Conservation (phyloP, 768 basidiomycete genomes). For the Suillus variegatus region DNA sequence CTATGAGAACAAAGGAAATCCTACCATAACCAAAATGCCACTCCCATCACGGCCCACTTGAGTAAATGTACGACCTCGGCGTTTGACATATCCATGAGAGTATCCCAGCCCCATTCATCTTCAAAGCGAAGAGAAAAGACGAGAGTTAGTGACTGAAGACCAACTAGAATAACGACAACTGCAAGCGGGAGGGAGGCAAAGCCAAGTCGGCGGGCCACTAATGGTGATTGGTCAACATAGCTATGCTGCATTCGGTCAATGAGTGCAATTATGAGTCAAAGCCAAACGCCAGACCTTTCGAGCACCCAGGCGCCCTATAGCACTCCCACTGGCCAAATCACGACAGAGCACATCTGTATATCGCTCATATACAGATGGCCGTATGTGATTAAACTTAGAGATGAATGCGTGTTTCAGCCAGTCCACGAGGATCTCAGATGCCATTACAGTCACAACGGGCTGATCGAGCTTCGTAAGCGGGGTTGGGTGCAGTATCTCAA, state of each 20-base stretch:
- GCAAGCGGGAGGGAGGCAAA: constrained; percentile 93
- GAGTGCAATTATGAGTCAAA: constrained; percentile 5
- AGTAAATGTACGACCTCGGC: constrained; percentile 52
- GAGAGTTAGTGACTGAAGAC: constrained; percentile 67
- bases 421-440: constrained; percentile 93
- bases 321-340: constrained; percentile 82
- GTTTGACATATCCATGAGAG: constrained; percentile 37
- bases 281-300: constrained; percentile 56
- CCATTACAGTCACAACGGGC: constrained; percentile 90
- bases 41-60: constrained; percentile 66
- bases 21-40: constrained; percentile 86
- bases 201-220: constrained; percentile 90
- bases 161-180: constrained; percentile 76
- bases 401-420: constrained; percentile 99
- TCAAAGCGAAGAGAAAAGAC: constrained; percentile 51
- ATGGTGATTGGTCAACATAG: constrained; percentile 93
- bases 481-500: not conserved
- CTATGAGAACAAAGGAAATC: constrained; percentile 31
- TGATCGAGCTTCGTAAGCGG: constrained; percentile 30
- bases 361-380: constrained; percentile 91
- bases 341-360: constrained; percentile 95
- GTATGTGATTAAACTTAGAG: constrained; percentile 98
- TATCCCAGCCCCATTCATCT: constrained; percentile 42
- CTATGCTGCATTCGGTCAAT: constrained; percentile 55
- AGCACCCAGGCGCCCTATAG: constrained; percentile 63